Evolutionary conservation across 2,329 filamentous ascomycete genomes (phyloP).

Genomic region (Cadophora sp.): DNA sequence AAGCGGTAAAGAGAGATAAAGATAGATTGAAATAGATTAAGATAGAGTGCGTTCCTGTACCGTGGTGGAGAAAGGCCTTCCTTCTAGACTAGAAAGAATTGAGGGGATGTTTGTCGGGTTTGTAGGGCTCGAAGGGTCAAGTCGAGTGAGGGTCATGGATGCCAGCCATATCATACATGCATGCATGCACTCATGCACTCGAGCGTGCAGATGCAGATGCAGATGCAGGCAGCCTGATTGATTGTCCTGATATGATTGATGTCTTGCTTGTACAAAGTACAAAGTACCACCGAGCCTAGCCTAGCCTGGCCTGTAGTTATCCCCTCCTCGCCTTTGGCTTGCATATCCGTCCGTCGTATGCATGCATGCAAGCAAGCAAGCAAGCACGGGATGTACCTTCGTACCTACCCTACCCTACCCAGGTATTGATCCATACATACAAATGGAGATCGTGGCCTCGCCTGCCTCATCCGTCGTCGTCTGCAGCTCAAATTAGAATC

Average conservation of each 20-base stretch:
- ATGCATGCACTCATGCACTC: neutral
- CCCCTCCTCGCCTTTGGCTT: neutral
- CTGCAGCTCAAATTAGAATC: neutral
- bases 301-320: too few relatives aligned
- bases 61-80: neutral
- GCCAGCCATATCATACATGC: neutral
- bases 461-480: neutral
- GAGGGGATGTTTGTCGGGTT: neutral
- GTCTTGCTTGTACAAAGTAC: neutral
- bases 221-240: neutral
- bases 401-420: neutral
- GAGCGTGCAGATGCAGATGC: neutral
- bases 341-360: neutral
- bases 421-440: neutral
- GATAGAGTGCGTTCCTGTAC: conserved; percentile 9
- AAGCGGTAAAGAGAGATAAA: neutral
- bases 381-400: neutral
- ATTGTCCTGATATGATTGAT: neutral
- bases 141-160: neutral
- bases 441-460: neutral
- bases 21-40: conserved; percentile 4
- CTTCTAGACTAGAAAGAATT: neutral
- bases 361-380: too few relatives aligned
- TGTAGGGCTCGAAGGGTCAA: neutral
- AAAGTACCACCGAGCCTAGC: neutral